These are phyloP conservation scores for Schizosaccharomyces osmophilus DNA, from an alignment of 805 yeast species.

Conservation along the genomic window DNA sequence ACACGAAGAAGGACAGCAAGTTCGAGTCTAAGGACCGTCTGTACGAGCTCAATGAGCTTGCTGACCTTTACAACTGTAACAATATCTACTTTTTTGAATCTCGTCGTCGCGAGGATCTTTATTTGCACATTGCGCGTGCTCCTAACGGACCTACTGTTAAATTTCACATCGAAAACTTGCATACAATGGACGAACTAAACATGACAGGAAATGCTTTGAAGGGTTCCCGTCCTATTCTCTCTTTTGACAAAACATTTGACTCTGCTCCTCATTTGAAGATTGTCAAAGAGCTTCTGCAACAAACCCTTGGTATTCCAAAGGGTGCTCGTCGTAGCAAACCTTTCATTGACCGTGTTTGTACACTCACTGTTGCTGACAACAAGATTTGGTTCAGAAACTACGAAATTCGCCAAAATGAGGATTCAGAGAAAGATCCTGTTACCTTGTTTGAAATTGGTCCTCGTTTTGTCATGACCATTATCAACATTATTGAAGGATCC, in stretches of 20 bases:
- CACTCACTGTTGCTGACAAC: conserved; percentile 75
- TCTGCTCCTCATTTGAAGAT: conserved; percentile 41
- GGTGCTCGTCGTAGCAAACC: conserved; percentile 80
- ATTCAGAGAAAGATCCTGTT: conserved; percentile 23
- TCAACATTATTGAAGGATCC: conserved; percentile 81
- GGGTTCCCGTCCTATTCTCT: conserved; percentile 82
- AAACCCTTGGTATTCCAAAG: conserved; percentile 87
- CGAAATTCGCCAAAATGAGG: conserved; percentile 52
- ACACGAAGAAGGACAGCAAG: conserved; percentile 87
- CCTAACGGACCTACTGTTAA: conserved; percentile 95
- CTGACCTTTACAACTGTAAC: conserved; percentile 91
- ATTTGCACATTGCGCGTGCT: conserved; percentile 83
- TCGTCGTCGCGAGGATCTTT: conserved; percentile 84
- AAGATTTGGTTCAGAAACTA: conserved; percentile 90
- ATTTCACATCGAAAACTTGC: conserved; percentile 79
- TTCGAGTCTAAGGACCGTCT: conserved; percentile 79
- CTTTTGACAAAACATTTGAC: conserved; percentile 66
- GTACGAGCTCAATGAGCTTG: conserved; percentile 75
- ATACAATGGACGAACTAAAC: conserved; percentile 83
- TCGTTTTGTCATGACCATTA: conserved; percentile 74
- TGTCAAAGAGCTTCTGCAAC: conserved; percentile 61
- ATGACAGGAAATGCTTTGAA: conserved; percentile 89
- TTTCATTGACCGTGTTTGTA: conserved; percentile 81
- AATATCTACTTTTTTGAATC: conserved; percentile 84
- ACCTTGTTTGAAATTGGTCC: conserved; percentile 90